A percentile compares a stretch with the other conserved stretches of the same genome.
phyloP scores from a whole-genome alignment of 768 basidiomycete genomes.

The Leccinum variicolor region DNA sequence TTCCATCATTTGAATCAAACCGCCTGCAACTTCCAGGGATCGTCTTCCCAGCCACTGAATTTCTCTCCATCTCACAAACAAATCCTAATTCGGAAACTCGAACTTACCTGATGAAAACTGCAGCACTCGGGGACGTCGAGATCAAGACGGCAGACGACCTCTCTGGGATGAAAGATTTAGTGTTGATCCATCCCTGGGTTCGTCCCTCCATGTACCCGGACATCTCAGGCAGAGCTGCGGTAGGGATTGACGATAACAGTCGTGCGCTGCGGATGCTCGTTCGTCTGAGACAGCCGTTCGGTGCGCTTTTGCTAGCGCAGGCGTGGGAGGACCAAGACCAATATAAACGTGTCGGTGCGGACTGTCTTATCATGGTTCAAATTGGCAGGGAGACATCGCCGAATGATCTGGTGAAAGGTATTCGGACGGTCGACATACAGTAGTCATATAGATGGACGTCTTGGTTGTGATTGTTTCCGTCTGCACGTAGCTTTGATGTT shows the following conservation, averaged over 20 bases:
- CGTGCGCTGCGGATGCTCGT: background rate
- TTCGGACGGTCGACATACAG: background rate
- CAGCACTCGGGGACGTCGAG: background rate
- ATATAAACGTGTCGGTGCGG: background rate
- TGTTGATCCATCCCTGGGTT: background rate
- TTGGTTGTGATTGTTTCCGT: no score
- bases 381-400: background rate
- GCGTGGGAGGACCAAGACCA: background rate
- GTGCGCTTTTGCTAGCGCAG: background rate
- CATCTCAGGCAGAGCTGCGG: background rate
- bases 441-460: background rate
- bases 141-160: background rate
- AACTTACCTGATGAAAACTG: background rate
- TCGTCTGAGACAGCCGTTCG: background rate
- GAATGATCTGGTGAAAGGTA: background rate
- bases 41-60: background rate
- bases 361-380: background rate
- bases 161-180: background rate
- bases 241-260: background rate
- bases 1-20: background rate
- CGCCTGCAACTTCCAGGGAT: background rate
- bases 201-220: background rate
- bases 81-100: background rate
- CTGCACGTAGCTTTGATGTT: no score
- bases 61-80: background rate